These are phyloP conservation scores for Aspergillus fumigatus DNA, from an alignment of 2,329 filamentous ascomycete genomes.

Conservation along the genomic window DNA sequence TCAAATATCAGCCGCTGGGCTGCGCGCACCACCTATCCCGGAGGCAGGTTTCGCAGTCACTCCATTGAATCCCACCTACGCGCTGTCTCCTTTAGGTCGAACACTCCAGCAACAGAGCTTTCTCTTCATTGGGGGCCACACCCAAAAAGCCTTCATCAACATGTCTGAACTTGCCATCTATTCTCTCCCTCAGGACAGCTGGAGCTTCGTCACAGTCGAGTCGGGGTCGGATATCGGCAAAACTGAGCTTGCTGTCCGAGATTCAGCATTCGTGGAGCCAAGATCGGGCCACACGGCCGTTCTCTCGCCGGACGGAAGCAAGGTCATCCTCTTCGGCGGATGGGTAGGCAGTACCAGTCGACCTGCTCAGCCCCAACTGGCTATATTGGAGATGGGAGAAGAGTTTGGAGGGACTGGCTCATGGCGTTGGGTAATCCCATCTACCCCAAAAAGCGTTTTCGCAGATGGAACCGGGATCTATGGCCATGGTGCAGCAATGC, in stretches of 20 bases:
- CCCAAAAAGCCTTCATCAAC: conserved; percentile 78
- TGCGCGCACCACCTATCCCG: conserved; percentile 63
- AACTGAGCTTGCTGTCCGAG: conserved; percentile 54
- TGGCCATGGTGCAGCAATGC: conserved; percentile 58
- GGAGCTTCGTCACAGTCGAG: conserved; percentile 73
- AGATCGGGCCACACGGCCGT: conserved; percentile 86
- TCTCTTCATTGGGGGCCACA: conserved; percentile 81
- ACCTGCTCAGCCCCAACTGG: conserved; percentile 76
- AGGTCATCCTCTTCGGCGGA: conserved; percentile 77
- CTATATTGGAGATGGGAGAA: conserved; percentile 68
- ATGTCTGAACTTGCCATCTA: conserved; percentile 89
- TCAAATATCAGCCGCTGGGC: conserved; percentile 44
- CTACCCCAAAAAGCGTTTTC: conserved; percentile 36
- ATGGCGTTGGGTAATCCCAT: conserved; percentile 44
- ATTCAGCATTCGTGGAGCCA: conserved; percentile 60
- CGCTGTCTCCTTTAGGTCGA: conserved; percentile 58
- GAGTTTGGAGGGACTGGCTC: conserved; percentile 57
- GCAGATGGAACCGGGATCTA: conserved; percentile 49
- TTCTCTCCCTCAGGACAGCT: conserved; percentile 78
- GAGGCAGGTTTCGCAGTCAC: conserved; percentile 88
- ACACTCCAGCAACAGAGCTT: conserved; percentile 72
- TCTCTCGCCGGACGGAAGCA: conserved; percentile 70
- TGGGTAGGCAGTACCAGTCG: conserved; percentile 82
- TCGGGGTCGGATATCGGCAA: conserved; percentile 37
- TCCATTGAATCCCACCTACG: conserved; percentile 63